Conservation (phyloP, 139 green algal species). For the Coelastrella sp. region DNA sequence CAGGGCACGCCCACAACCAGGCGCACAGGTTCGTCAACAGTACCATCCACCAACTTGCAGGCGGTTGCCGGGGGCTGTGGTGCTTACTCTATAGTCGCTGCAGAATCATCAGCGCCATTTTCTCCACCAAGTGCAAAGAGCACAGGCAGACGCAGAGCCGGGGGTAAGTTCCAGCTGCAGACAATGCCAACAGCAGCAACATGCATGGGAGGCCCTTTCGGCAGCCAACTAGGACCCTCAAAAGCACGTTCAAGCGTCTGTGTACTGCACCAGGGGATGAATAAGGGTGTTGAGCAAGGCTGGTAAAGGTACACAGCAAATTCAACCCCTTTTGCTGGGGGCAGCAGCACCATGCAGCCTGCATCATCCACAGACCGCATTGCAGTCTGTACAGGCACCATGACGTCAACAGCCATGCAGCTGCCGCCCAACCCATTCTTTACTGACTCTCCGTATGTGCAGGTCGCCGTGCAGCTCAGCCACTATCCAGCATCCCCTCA, state of each 20-base stretch:
- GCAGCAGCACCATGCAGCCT: neutral
- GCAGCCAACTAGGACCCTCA: too few species aligned
- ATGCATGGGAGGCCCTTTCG: neutral
- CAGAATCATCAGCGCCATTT: neutral
- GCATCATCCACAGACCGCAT: neutral
- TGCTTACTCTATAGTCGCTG: too few species aligned
- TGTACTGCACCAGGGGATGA: too few species aligned
- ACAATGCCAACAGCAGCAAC: constrained; percentile 1
- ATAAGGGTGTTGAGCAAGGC: too few species aligned
- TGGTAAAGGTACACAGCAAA: too few species aligned
- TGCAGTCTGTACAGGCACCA: neutral
- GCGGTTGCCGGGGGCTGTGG: neutral
- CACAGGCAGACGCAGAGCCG: constrained; percentile 24
- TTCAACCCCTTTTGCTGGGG: neutral
- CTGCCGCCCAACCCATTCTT: neutral
- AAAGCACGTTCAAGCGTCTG: too few species aligned
- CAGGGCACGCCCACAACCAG: constrained; percentile 40
- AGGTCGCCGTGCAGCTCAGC: constrained; percentile 16
- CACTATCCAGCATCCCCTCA: constrained; percentile 36
- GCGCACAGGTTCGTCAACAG: constrained; percentile 17
- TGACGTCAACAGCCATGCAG: neutral
- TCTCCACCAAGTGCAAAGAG: constrained; percentile 40
- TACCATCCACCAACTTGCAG: neutral
- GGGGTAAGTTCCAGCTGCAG: neutral
- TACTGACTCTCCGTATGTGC: neutral